phyloP scores from a whole-genome alignment of 495 filamentous ascomycete genomes.

The Chaetomium fimeti region DNA sequence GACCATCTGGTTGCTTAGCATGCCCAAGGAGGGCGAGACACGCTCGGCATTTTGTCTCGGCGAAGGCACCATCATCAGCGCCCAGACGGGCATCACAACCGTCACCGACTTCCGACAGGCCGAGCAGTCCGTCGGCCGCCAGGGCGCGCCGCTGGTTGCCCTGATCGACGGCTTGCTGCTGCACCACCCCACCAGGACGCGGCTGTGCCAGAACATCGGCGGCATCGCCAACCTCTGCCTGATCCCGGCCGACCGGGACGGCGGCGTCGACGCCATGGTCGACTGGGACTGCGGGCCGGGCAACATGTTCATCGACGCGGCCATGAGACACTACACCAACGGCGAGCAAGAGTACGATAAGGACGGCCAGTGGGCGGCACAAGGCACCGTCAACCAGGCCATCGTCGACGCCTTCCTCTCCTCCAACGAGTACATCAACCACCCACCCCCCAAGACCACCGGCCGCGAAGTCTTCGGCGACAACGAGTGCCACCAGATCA shows the following conservation, averaged over 20 bases:
- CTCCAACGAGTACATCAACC: not conserved
- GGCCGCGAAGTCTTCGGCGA: constrained; percentile 1
- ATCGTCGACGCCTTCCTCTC: constrained; percentile 3
- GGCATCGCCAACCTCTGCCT: constrained; percentile 7
- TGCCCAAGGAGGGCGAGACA: constrained; percentile 8
- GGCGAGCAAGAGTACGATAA: constrained; percentile 8
- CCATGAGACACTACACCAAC: constrained; percentile 4
- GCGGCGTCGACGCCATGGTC: constrained; percentile 1
- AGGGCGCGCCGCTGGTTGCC: constrained; percentile 1
- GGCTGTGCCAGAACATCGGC: not conserved
- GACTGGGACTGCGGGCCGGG: constrained; percentile 5
- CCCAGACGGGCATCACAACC: constrained; percentile 3
- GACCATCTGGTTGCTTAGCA: constrained; percentile 6
- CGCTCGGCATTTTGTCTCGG: constrained; percentile 4
- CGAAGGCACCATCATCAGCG: constrained; percentile 4
- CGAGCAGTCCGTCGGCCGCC: constrained; percentile 1
- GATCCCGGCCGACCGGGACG: not conserved
- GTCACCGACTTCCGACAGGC: constrained; percentile 4
- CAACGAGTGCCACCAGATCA: constrained; percentile 1
- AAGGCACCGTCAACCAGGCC: not conserved
- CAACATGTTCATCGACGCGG: constrained; percentile 9
- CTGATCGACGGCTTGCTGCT: not conserved
- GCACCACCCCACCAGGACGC: constrained; percentile 3
- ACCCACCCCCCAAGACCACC: not conserved
- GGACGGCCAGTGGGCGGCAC: not conserved